Percentiles rank a stretch among this genome's conserved stretches.
Conservation (phyloP, 2,329 filamentous ascomycete genomes). For the Pyrenochaeta sp. region DNA sequence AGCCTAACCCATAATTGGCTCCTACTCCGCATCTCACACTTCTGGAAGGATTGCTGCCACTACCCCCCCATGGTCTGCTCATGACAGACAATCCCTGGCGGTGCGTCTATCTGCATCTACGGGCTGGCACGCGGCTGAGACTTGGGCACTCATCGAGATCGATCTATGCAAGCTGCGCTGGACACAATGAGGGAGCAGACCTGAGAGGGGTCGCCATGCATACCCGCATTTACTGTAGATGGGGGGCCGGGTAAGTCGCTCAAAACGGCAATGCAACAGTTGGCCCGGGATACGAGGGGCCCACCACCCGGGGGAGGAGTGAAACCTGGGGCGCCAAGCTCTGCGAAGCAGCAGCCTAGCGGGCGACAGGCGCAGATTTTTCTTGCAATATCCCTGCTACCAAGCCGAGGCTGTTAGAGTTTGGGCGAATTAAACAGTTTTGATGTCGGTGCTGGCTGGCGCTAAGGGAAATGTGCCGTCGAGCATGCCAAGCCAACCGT, state of each 20-base stretch:
- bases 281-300: constrained; percentile 37
- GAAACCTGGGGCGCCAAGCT: constrained; percentile 42
- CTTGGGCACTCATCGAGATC: constrained; percentile 11
- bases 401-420: constrained; percentile 27
- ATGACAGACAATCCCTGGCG: constrained; percentile 12
- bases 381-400: constrained; percentile 24
- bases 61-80: constrained; percentile 23
- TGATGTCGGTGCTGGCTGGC: constrained; percentile 20
- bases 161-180: constrained; percentile 1
- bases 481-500: too few relatives aligned
- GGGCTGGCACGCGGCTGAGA: constrained; percentile 20
- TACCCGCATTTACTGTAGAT: constrained; percentile 10
- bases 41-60: constrained; percentile 39
- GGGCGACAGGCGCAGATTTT: constrained; percentile 31
- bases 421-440: constrained; percentile 33
- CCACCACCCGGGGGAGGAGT: constrained; percentile 31
- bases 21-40: constrained; percentile 40
- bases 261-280: constrained; percentile 35
- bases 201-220: constrained; percentile 9
- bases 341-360: constrained; percentile 33
- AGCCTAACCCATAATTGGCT: constrained; percentile 33
- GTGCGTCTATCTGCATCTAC: constrained; percentile 13
- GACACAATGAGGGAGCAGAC: constrained; percentile 6
- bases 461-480: constrained; percentile 22
- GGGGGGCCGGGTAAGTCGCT: constrained; percentile 22